Base-by-base conservation (phyloP, 306 rosid species). In the Prinsepia uniflora region DNA sequence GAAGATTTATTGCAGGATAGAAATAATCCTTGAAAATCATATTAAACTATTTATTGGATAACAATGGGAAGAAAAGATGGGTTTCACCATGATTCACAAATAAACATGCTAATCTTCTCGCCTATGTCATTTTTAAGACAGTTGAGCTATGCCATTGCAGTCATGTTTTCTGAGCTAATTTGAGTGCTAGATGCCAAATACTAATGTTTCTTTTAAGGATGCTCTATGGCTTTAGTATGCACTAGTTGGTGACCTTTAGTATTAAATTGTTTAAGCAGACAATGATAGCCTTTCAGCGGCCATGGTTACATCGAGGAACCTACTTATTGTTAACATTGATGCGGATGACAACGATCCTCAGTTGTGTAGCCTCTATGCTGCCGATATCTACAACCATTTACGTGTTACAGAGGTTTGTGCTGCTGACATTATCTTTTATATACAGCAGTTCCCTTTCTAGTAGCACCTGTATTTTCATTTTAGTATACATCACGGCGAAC, bases 381-480 rank as follows among this genome's bases (percentile, higher is more conserved):
- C 80, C 76, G 97, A 85, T 71, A 91, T 95, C 84, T 91, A 89
- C 54, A 68, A 79, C 66, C 80, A 80, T 76, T 76, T 86, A 65
- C 84, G 85, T 65, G 92, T 84, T 73, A 81, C 83, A 66, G 97
- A 95, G 99, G 99, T 92, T 70, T 79, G 88, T 76, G 64, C 53
- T 36, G 10, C 67, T 41, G 53, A 72, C 46, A 18, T 14, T 70
- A 58, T 77, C 74, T 52, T 55, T 13, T 40, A 68, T 43, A 30
- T 15, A 22, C 17, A 55, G 7, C n/a, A 55, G 55, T 56, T 53
- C 55, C 47, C 44, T 18, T 65, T 71, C 43, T 67, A 73, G 60
- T 48, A 15, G 43, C 72, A 60, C 43, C 42, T 5, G 44, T 42
- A 22, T 45, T 42, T 64, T 6, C 9, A 57, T 22, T 22, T 17